Conservation (phyloP, 2,329 filamentous ascomycete species). For the Alternaria angustiovoidea region DNA sequence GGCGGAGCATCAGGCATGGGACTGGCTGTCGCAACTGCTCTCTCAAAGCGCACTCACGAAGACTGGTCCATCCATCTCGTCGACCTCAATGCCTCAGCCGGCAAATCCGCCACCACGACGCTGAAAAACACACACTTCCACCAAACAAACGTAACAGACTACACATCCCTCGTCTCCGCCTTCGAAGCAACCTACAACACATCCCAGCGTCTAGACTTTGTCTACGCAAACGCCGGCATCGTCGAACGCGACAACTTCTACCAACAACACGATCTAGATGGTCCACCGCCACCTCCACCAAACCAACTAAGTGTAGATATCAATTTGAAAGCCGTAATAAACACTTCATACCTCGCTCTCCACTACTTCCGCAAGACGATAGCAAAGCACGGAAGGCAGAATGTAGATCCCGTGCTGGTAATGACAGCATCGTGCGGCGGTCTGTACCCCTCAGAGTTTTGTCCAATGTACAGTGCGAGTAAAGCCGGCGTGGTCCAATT, state of each 20-base stretch:
- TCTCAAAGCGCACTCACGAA: constrained; percentile 40
- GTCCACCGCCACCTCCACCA: constrained; percentile 38
- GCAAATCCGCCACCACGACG: constrained; percentile 38
- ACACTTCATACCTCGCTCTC: constrained; percentile 52
- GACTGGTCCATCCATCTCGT: constrained; percentile 54
- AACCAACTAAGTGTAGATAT: constrained; percentile 49
- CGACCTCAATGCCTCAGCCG: constrained; percentile 50
- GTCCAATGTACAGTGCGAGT: constrained; percentile 36
- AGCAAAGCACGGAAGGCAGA: constrained; percentile 27
- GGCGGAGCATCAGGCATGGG: constrained; percentile 71
- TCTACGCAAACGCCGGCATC: constrained; percentile 60
- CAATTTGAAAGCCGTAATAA: constrained; percentile 50
- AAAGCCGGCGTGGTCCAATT: constrained; percentile 53
- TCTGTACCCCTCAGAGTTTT: constrained; percentile 49
- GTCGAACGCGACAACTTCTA: constrained; percentile 56
- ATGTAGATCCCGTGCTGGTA: constrained; percentile 38
- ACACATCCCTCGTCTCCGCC: constrained; percentile 41
- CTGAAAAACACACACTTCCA: constrained; percentile 49
- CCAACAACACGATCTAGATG: constrained; percentile 40
- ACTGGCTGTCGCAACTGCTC: constrained; percentile 52
- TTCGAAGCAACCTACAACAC: constrained; percentile 52
- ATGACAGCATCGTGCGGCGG: constrained; percentile 52
- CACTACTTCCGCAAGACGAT: constrained; percentile 51
- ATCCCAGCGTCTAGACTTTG: constrained; percentile 55
- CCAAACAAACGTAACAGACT: constrained; percentile 51